Percentiles rank a stretch among this genome's conserved stretches.
phyloP scores from a whole-genome alignment of 768 basidiomycete genomes.

The Clitopilus passeckerianus region DNA sequence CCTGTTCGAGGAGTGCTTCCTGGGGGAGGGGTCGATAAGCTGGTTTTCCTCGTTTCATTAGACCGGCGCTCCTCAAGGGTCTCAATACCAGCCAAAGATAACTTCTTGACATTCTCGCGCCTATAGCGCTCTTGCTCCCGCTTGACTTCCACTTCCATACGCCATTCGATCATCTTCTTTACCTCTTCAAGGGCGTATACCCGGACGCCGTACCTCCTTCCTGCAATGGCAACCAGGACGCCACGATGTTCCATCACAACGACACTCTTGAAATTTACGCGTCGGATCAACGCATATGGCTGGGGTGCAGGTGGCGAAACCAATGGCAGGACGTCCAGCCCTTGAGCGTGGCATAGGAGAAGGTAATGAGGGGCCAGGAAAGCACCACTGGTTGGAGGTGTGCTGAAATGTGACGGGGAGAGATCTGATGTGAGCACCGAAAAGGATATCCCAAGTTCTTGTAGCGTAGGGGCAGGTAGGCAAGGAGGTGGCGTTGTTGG shows the following conservation, averaged over 20 bases:
- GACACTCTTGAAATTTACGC: conserved; percentile 81
- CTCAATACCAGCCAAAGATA: conserved; percentile 27
- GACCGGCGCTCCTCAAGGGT: conserved; percentile 26
- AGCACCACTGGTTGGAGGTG: conserved; percentile 72
- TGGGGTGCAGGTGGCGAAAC: conserved; percentile 67
- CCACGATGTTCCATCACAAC: conserved; percentile 92
- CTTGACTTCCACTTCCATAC: conserved; percentile 74
- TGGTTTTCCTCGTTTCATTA: conserved; percentile 44
- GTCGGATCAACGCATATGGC: conserved; percentile 78
- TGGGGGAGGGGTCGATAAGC: conserved; percentile 44
- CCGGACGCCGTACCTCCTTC: conserved; percentile 78
- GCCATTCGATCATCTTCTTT: conserved; percentile 83
- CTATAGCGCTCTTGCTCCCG: conserved; percentile 71
- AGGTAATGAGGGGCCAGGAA: conserved; percentile 81
- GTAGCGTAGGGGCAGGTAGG: conserved; percentile 65
- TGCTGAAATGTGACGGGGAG: conserved; percentile 72
- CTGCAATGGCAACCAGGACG: conserved; percentile 86
- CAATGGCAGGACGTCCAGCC: conserved; percentile 81
- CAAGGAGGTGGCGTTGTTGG: conserved; percentile 67
- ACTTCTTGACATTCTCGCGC: conserved; percentile 61
- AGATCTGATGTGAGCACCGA: conserved; percentile 63
- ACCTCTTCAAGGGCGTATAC: conserved; percentile 88
- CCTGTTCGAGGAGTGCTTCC: conserved; percentile 20
- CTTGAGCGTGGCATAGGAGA: conserved; percentile 80
- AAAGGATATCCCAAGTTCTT: conserved; percentile 72